These are phyloP conservation scores for Poa pratensis DNA, from an alignment of 176 grass and related monocot species.

Conservation along the genomic window DNA sequence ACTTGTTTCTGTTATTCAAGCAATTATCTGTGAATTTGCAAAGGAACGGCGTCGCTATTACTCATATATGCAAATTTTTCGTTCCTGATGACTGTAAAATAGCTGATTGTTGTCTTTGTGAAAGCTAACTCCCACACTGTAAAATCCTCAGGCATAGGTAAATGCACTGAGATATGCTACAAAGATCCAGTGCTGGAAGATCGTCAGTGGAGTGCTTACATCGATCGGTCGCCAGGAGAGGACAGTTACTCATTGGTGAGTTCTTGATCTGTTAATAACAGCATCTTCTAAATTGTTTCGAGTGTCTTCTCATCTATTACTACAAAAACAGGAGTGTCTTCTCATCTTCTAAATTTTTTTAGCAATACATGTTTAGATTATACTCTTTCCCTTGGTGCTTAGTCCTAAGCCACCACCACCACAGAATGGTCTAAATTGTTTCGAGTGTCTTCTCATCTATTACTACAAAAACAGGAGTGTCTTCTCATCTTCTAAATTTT, in stretches of 20 bases:
- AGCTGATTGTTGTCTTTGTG: neutral
- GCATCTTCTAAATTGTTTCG: conserved; percentile 14
- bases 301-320: neutral
- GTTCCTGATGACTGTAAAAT: neutral
- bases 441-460: neutral
- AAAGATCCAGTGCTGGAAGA: conserved; percentile 94
- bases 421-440: neutral
- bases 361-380: neutral
- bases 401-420: neutral
- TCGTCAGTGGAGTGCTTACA: conserved; percentile 83
- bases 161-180: conserved; percentile 91
- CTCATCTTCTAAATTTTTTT: conserved; percentile 17
- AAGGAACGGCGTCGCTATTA: neutral
- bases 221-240: conserved; percentile 87
- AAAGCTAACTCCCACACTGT: neutral
- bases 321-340: too few species aligned
- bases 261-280: neutral
- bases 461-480: too few species aligned
- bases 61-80: neutral
- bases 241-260: conserved; percentile 87
- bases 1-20: conserved; percentile 7
- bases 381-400: neutral
- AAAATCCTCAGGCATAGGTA: conserved; percentile 64
- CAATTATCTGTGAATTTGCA: neutral
- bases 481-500: too few species aligned